A percentile compares a stretch with the other conserved stretches of the same genome.
Evolutionary conservation across 2,329 filamentous ascomycete genomes (phyloP).

Genomic region (Thelonectria rubi): DNA sequence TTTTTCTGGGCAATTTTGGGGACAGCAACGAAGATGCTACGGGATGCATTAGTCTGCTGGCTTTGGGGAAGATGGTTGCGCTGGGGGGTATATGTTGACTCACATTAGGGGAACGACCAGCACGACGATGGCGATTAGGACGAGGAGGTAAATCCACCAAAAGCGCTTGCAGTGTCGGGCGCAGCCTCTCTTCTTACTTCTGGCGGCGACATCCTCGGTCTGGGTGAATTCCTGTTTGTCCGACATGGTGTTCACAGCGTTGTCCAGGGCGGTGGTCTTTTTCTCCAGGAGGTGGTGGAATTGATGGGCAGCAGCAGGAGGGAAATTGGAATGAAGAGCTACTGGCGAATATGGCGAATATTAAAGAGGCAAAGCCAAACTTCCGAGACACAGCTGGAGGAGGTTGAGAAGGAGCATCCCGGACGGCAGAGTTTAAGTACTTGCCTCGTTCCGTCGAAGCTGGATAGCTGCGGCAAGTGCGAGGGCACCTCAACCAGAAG

Average conservation of each 20-base stretch:
- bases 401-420: constrained; percentile 21
- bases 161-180: constrained; percentile 62
- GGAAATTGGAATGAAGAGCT: background rate
- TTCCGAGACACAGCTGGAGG: constrained; percentile 19
- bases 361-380: constrained; percentile 24
- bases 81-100: constrained; percentile 46
- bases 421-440: constrained; percentile 38
- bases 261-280: constrained; percentile 2
- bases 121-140: constrained; percentile 58
- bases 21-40: constrained; percentile 64
- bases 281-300: background rate
- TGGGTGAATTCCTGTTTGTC: constrained; percentile 50
- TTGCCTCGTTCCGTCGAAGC: background rate
- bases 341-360: background rate
- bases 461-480: too few species aligned
- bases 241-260: constrained; percentile 45
- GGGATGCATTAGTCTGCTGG: constrained; percentile 19
- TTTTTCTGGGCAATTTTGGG: constrained; percentile 66
- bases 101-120: constrained; percentile 68
- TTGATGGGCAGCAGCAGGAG: background rate
- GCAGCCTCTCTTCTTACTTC: constrained; percentile 51
- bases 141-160: constrained; percentile 69
- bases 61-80: background rate
- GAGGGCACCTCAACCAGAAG: background rate
- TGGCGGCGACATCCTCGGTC: constrained; percentile 46